These are phyloP conservation scores for Trichosanthes cucumerina DNA, from an alignment of 306 rosid species.

Conservation along the genomic window DNA sequence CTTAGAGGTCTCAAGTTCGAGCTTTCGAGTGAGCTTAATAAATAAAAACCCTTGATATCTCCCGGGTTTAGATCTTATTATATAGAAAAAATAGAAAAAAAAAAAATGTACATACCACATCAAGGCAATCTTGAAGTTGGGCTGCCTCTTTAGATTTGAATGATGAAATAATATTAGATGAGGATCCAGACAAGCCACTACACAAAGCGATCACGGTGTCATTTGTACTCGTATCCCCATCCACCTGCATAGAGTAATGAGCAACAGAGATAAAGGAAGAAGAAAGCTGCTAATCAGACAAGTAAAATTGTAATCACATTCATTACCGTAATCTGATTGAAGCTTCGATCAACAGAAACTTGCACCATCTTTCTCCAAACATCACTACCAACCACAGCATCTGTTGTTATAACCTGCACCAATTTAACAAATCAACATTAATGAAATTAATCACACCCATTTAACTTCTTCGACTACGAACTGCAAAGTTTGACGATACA, in stretches of 20 bases:
- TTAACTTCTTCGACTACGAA: background rate
- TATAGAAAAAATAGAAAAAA: too few species aligned
- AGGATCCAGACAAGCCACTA: slow-evolving; percentile 72
- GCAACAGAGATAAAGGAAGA: too few species aligned
- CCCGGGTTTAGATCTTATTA: too few species aligned
- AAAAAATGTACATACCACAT: slow-evolving; percentile 34
- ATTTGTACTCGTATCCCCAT: slow-evolving; percentile 95
- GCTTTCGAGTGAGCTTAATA: too few species aligned
- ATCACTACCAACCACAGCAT: slow-evolving; percentile 64
- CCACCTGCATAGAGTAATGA: too few species aligned
- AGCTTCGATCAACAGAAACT: slow-evolving; percentile 78
- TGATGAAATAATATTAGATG: slow-evolving; percentile 36
- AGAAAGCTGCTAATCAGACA: background rate
- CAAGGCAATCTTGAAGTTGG: slow-evolving; percentile 82
- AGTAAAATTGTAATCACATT: background rate
- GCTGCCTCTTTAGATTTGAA: slow-evolving; percentile 44
- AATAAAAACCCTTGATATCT: too few species aligned
- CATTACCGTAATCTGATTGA: slow-evolving; percentile 90
- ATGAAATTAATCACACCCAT: background rate
- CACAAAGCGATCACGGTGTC: slow-evolving; percentile 92
- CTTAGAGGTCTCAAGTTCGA: too few species aligned
- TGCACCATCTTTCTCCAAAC: slow-evolving; percentile 88
- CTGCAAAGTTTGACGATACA: slow-evolving; percentile 10
- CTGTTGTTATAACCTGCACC: slow-evolving; percentile 76
- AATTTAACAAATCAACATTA: background rate